Conservation (phyloP, 768 basidiomycete genomes). For the Hypsizygus marmoreus region DNA sequence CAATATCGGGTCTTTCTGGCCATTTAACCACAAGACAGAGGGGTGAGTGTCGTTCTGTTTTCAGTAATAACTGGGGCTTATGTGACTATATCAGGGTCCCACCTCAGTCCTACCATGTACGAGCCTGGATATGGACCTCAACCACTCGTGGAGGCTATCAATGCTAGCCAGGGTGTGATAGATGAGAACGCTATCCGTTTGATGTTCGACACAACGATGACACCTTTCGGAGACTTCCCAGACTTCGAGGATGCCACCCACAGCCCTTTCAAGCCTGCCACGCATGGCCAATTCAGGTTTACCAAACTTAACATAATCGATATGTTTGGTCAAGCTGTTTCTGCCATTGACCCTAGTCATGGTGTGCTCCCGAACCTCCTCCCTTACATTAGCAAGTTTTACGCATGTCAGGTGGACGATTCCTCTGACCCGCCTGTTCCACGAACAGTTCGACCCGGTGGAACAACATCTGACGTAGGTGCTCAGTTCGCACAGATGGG, state of each 20-base stretch:
- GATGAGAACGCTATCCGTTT: background rate
- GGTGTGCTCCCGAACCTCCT: background rate
- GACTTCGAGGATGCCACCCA: background rate
- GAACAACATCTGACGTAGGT: no score
- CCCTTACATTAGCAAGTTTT: background rate
- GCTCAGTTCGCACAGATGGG: background rate
- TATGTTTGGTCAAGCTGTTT: background rate
- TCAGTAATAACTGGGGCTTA: background rate
- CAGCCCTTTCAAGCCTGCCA: background rate
- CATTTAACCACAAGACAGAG: background rate
- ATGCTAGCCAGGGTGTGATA: background rate
- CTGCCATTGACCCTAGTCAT: background rate
- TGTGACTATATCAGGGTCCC: background rate
- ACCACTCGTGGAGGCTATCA: background rate
- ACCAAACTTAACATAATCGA: background rate
- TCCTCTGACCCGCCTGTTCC: background rate
- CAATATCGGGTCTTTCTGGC: background rate
- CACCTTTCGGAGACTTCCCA: background rate
- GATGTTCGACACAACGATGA: background rate
- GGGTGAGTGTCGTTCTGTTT: background rate
- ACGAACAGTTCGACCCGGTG: no score
- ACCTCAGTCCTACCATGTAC: background rate
- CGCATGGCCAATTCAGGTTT: slow-evolving; percentile 1
- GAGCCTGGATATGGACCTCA: background rate
- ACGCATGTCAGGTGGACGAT: background rate